Conservation (phyloP, 352 stramenopile genomes). For the Pythium aristosporum region DNA sequence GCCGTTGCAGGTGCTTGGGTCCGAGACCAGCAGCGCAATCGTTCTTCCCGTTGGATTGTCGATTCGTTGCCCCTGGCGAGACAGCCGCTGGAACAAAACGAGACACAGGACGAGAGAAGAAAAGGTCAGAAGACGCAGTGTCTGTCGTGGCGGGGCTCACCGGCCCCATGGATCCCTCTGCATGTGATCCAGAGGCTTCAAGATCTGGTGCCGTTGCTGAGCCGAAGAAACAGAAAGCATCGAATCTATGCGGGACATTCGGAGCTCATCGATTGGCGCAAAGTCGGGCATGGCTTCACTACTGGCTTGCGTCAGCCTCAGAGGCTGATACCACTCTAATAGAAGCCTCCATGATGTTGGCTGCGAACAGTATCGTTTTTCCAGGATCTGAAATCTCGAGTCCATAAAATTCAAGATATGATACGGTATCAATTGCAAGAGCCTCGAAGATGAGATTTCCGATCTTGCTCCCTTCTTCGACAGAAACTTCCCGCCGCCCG, state of each 20-base stretch:
- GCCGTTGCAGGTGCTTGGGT: constrained; percentile 1
- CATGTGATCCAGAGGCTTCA: neutral
- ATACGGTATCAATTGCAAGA: neutral
- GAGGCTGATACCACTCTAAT: neutral
- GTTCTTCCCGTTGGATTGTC: constrained; percentile 8
- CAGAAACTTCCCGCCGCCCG: neutral
- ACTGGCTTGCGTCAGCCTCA: constrained; percentile 7
- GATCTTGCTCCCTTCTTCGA: neutral
- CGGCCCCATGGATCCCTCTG: neutral
- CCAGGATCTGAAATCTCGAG: too few species aligned
- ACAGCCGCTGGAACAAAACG: neutral
- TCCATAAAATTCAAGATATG: neutral
- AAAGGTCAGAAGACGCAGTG: neutral
- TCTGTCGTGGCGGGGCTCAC: too few species aligned
- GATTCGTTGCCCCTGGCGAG: neutral
- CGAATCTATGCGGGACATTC: constrained; percentile 3
- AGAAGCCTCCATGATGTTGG: neutral
- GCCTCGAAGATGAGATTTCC: neutral
- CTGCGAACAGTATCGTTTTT: neutral
- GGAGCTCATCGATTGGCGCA: neutral
- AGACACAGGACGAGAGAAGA: constrained; percentile 9
- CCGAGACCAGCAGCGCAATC: constrained; percentile 2
- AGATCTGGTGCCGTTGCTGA: constrained; percentile 1
- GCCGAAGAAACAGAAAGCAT: constrained; percentile 16
- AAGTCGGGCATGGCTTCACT: constrained; percentile 12